Base-by-base conservation (phyloP, 2,329 filamentous ascomycete genomes). In the Diplodia sapinea region DNA sequence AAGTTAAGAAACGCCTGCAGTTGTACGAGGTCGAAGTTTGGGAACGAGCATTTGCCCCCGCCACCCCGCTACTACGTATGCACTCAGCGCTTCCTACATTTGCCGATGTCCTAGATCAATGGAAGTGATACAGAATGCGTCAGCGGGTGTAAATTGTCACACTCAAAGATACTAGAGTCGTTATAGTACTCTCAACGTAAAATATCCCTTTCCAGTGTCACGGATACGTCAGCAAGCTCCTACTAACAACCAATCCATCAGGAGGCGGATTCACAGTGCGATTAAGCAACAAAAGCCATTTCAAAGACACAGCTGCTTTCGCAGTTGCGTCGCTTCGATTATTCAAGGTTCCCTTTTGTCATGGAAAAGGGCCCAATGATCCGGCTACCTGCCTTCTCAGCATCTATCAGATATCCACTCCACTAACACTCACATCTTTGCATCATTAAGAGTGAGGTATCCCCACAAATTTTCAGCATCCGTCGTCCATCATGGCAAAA, bases 351-450 rank as follows among this genome's bases (percentile, higher is more conserved):
- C 12, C 40, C n/a, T 12, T 50, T 26, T n/a, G 13, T n/a, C 15
- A 26, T 9, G 15, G 33, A 8, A 26, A 13, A 15, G 40, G 4
- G 4, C 43, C n/a, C 43, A 20, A 33, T 33, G 38, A n/a, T 62
- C 43, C 57, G 49, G 40, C 43, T 50, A 36, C 40, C 57, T 50
- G 36, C 36, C 17, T 8, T n/a, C 11, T n/a, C 43, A 26, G 26
- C 43, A 63, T 51, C 59, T 51, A 63, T 51, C 59, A 63, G 59
- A 26, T 51, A 63, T 63, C 43, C 9, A 11, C 31, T 31, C 38
- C 43, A 38, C 26, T 20, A 43, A 7, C 23, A n/a, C 15, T 23
- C n/a, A 40, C 59, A 29, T 63, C 59, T 38, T 49, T 38, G 17
- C 23, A 49, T n/a, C 29, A 63, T 23, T 13, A 36, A 51, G 47